Conservation (phyloP, 2,329 filamentous ascomycete species). For the Microcyclospora tardicrescens region DNA sequence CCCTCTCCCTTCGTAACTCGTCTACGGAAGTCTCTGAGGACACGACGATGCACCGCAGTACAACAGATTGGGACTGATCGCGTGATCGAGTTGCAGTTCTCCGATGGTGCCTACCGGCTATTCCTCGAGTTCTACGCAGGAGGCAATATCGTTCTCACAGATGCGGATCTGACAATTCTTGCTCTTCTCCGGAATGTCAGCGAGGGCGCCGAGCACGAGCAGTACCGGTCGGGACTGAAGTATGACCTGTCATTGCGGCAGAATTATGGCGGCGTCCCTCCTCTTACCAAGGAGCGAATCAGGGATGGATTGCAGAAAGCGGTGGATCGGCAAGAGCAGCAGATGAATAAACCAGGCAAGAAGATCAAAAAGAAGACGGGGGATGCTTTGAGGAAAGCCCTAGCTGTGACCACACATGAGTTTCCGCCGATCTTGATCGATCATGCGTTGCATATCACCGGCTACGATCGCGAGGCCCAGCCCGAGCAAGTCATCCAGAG, state of each 20-base stretch:
- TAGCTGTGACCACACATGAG: constrained; percentile 77
- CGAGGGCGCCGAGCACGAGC: constrained; percentile 72
- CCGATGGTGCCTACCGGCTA: constrained; percentile 74
- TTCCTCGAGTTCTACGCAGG: constrained; percentile 95
- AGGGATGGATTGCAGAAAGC: constrained; percentile 54
- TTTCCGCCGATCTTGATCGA: constrained; percentile 79
- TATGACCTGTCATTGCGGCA: constrained; percentile 75
- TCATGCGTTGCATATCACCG: constrained; percentile 59
- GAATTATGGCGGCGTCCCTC: constrained; percentile 65
- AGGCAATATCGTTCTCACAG: constrained; percentile 88
- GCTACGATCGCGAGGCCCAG: constrained; percentile 55
- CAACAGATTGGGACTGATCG: constrained; percentile 84
- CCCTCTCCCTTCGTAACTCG: constrained; percentile 77
- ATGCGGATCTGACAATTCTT: constrained; percentile 69
- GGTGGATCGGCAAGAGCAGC: constrained; percentile 44
- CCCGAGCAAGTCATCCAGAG: constrained; percentile 58
- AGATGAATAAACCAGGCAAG: constrained; percentile 37
- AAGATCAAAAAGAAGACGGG: constrained; percentile 64
- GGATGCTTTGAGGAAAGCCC: constrained; percentile 63
- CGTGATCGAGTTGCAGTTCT: constrained; percentile 84
- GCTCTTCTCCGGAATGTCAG: constrained; percentile 67
- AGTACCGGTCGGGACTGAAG: constrained; percentile 59
- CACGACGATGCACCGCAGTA: constrained; percentile 67
- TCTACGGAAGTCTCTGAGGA: constrained; percentile 78
- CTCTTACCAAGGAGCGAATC: constrained; percentile 61